Evolutionary conservation across 257 asterid genomes (phyloP), one percentile per base, ranked within the genome.

Genomic region (Petunia axillaris): DNA sequence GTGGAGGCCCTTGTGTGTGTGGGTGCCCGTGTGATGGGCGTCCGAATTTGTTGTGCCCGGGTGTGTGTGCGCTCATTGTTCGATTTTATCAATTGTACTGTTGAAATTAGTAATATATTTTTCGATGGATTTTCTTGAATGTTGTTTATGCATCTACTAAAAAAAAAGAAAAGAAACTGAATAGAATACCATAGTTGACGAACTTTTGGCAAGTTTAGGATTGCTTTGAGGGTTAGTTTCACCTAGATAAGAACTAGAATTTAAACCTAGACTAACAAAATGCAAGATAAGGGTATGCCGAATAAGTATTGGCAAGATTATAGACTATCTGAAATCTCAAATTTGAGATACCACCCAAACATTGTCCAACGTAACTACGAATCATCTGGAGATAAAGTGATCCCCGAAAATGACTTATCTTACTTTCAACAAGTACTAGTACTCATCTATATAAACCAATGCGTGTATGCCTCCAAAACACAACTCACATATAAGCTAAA

Each of bases 401-500:
- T 55, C 35, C 2, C 35, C 2, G 62, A 71, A 71, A 71, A 48
- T 35, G 60, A 71, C 60, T 4, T 10, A 48, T 71, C 43, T 71
- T 46, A 50, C 44, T 71, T 71, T 71, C 60, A 71, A 71, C 44
- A 14, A 15, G 36, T 46, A 25, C 25, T 25, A 48, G 60, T 48
- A 71, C 60, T 35, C 54, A 16, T 70, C 25, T 66, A 9, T 71
- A 71, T 10, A 71, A 48, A 48, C 43, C 57, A 71, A 70, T 46
- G 37, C 25, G 48, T 11, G 0, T 46, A 46, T 71, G 11, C 35
- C 25, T 71, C 35, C 60, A 71, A 71, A 71, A 71, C 48, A 71
- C 77, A 71, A 48, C 60, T 71, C 77, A 71, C 35, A 71, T 71
- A 71, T 25, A 46, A 71, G 77, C 60, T 48, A 71, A 48, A 71